Conservation (phyloP, 2,329 filamentous ascomycete genomes). For the Ampelomyces quisqualis region DNA sequence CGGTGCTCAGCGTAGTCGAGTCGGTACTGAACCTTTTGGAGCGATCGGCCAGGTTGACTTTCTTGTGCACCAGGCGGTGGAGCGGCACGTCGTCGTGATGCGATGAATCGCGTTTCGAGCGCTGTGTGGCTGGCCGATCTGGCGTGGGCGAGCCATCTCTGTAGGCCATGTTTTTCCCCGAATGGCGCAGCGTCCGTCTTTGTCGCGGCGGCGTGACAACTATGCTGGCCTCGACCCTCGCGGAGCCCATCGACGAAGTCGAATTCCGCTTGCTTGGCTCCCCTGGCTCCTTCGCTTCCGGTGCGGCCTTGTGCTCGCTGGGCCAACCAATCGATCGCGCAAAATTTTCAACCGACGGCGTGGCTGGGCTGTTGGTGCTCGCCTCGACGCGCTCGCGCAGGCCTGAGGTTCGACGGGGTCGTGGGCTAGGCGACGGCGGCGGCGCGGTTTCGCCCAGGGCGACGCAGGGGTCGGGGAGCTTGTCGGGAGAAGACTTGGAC, state of each 20-base stretch:
- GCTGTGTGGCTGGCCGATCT: slow-evolving; percentile 46
- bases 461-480: slow-evolving; percentile 6
- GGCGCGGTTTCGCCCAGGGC: slow-evolving; percentile 19
- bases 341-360: slow-evolving; percentile 51
- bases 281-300: slow-evolving; percentile 26
- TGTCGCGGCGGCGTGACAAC: slow-evolving; percentile 52
- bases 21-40: slow-evolving; percentile 34
- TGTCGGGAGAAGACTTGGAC: slow-evolving; percentile 26
- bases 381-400: slow-evolving; percentile 39
- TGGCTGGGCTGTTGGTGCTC: slow-evolving; percentile 35
- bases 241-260: slow-evolving; percentile 54
- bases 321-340: slow-evolving; percentile 55
- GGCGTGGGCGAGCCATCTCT: slow-evolving; percentile 39
- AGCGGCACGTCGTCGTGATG: slow-evolving; percentile 47
- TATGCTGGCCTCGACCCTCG: slow-evolving; percentile 57
- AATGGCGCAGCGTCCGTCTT: slow-evolving; percentile 53
- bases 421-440: slow-evolving; percentile 23
- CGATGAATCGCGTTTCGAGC: slow-evolving; percentile 50
- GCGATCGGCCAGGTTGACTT: slow-evolving; percentile 51
- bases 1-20: slow-evolving; percentile 24
- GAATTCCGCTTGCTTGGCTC: slow-evolving; percentile 50
- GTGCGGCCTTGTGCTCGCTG: slow-evolving; percentile 35
- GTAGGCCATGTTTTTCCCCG: slow-evolving; percentile 55
- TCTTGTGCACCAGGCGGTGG: slow-evolving; percentile 55
- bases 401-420: slow-evolving; percentile 25